Evolutionary conservation across 345 rosid species (phyloP).

Genomic region (Reutealis trisperma): DNA sequence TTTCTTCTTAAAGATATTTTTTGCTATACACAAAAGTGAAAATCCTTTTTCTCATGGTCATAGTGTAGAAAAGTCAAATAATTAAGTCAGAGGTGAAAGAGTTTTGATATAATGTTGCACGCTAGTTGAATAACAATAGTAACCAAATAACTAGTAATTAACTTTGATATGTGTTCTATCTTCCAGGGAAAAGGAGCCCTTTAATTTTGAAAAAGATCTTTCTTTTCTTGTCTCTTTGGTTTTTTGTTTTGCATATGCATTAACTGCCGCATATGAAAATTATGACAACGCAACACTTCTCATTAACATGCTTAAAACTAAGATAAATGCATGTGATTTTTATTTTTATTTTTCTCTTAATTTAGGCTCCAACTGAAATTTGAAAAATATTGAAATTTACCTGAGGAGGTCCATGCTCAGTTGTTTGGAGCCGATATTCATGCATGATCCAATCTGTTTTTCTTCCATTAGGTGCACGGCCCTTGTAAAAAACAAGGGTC

Average conservation of each 20-base stretch:
- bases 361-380: too few species aligned
- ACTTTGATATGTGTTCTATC: background rate
- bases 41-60: background rate
- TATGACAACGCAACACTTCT: too few species aligned
- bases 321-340: background rate
- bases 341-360: too few species aligned
- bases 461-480: constrained; percentile 92
- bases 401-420: constrained; percentile 72
- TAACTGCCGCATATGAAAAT: too few species aligned
- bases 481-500: constrained; percentile 87
- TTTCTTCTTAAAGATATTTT: background rate
- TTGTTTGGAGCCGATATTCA: constrained; percentile 84
- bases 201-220: background rate
- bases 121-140: background rate
- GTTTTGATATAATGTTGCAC: background rate
- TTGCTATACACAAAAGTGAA: too few species aligned
- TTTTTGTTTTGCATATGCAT: too few species aligned
- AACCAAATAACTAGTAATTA: too few species aligned
- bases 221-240: background rate
- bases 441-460: constrained; percentile 97
- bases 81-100: background rate
- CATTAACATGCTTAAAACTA: background rate
- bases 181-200: background rate
- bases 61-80: background rate
- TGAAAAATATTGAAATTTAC: constrained; percentile 27